Percentiles rank a stretch among this genome's conserved stretches.
phyloP scores from a whole-genome alignment of 2,329 filamentous ascomycete genomes.

The Aotearoamyces nothofagi region DNA sequence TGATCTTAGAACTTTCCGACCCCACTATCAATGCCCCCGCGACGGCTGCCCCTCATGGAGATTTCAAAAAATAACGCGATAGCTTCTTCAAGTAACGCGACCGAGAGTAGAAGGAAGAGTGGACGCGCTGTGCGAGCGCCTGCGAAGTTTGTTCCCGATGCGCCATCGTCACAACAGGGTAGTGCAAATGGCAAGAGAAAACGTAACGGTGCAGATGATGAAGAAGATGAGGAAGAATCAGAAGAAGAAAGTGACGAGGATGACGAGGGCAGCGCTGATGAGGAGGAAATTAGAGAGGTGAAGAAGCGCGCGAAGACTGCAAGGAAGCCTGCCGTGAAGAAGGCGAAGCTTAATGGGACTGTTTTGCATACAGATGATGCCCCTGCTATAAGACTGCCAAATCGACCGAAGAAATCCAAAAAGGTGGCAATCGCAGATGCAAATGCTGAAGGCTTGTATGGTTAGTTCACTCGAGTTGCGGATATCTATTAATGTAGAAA shows the following conservation, averaged over 20 bases:
- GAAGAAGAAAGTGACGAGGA: conserved; percentile 25
- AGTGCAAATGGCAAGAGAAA: conserved; percentile 40
- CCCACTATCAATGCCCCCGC: conserved; percentile 22
- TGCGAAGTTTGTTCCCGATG: conserved; percentile 41
- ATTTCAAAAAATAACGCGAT: conserved; percentile 36
- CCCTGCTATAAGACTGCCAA: conserved; percentile 27
- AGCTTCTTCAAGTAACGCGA: conserved; percentile 32
- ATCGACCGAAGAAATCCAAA: conserved; percentile 19
- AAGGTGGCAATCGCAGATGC: conserved; percentile 29
- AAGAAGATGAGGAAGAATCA: conserved; percentile 32
- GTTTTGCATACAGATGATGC: conserved; percentile 36
- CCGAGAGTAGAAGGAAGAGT: conserved; percentile 44
- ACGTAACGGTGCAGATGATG: conserved; percentile 30
- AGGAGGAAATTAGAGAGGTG: conserved; percentile 26
- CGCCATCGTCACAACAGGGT: conserved; percentile 19
- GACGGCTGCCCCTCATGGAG: conserved; percentile 33
- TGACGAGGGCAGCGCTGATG: conserved; percentile 24
- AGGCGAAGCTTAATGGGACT: conserved; percentile 47
- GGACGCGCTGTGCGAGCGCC: conserved; percentile 50
- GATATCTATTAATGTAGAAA: too few species aligned
- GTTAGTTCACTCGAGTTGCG: conserved; percentile 7
- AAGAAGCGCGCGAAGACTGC: conserved; percentile 22
- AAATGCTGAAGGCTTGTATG: conserved; percentile 14
- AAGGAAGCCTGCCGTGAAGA: conserved; percentile 46
- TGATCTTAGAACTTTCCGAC: background rate